These are phyloP conservation scores for Gossypium mustelinum DNA, from an alignment of 345 rosid genomes.

Conservation along the genomic window DNA sequence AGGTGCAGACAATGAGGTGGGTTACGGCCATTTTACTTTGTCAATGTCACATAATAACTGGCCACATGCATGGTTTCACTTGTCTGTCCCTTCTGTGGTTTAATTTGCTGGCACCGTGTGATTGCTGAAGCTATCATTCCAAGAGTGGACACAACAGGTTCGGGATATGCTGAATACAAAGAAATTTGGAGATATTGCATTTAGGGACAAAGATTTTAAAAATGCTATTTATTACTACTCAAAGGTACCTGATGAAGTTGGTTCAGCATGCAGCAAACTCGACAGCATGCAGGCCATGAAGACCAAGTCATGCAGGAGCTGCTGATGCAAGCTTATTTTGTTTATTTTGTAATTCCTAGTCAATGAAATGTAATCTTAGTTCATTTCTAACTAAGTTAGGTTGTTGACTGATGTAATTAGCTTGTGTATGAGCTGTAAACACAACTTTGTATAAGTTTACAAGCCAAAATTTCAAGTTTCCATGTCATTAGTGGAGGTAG, in stretches of 20 bases:
- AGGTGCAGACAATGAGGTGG: conserved; percentile 58
- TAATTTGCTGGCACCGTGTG: conserved; percentile 16
- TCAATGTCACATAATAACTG: not conserved
- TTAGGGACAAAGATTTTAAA: conserved; percentile 90
- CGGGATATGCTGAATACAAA: conserved; percentile 90
- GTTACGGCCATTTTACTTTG: conserved; percentile 13
- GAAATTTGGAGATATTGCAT: conserved; percentile 87
- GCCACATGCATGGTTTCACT: not conserved
- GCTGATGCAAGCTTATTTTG: too few species aligned
- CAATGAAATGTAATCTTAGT: too few species aligned
- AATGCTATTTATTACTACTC: conserved; percentile 81
- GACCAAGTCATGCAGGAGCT: too few species aligned
- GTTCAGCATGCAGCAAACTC: too few species aligned
- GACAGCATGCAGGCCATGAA: too few species aligned
- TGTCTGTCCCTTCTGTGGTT: not conserved
- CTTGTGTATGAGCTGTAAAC: too few species aligned
- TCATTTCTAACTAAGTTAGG: too few species aligned
- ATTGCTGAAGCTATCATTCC: conserved; percentile 70
- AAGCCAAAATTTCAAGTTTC: too few species aligned
- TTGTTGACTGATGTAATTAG: too few species aligned
- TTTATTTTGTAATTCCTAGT: too few species aligned
- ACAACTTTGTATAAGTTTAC: too few species aligned
- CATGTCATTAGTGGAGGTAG: too few species aligned
- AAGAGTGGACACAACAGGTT: conserved; percentile 98
- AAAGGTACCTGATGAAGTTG: conserved; percentile 74